Evolutionary conservation across 2,329 filamentous ascomycete species (phyloP).

Genomic region (Paraphaeosphaeria minitans): DNA sequence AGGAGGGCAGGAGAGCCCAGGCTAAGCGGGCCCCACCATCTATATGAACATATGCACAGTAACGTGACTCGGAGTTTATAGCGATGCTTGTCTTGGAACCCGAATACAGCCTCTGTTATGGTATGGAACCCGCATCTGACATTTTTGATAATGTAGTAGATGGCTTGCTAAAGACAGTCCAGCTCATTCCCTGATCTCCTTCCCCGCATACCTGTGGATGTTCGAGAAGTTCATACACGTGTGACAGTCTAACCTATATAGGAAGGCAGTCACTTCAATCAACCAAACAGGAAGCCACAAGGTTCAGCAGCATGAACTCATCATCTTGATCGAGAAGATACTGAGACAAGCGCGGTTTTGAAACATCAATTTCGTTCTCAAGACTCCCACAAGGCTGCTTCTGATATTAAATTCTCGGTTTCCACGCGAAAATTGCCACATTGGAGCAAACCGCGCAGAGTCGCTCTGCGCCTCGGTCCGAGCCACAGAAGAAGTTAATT

Average conservation of each 20-base stretch:
- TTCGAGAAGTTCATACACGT: neutral
- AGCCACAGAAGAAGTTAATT: neutral
- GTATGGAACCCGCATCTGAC: neutral
- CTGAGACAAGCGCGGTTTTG: neutral
- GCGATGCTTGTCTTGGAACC: neutral
- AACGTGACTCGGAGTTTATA: neutral
- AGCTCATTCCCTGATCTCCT: neutral
- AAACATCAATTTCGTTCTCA: neutral
- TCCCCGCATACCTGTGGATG: neutral
- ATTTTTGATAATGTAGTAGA: neutral
- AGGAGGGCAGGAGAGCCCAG: neutral
- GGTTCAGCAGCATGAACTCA: neutral
- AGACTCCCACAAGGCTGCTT: neutral
- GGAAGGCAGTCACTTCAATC: neutral
- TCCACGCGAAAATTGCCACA: neutral
- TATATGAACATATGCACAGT: neutral
- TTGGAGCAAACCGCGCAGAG: neutral
- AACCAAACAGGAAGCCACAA: neutral
- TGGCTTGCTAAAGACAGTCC: neutral
- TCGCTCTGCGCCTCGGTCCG: neutral
- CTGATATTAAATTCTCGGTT: neutral
- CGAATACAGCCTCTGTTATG: neutral
- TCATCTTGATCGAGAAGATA: neutral
- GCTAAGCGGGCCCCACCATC: neutral
- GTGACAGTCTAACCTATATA: neutral